Evolutionary conservation across 192 early-diverging fungal species (phyloP).

Genomic region (Dispira parvispora): DNA sequence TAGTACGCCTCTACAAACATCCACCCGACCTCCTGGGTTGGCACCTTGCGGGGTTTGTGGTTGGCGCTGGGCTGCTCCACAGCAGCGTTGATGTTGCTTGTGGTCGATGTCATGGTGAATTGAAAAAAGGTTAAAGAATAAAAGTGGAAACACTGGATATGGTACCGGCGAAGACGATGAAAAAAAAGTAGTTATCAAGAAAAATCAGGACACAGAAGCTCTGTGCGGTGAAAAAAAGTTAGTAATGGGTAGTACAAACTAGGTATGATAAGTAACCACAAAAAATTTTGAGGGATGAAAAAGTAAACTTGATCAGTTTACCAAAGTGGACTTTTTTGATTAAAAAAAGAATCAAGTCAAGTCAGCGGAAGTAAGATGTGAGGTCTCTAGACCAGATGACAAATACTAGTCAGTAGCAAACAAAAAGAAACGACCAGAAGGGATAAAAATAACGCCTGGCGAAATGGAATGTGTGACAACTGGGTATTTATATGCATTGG

Average conservation of each 20-base stretch:
- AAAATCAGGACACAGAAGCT: not conserved
- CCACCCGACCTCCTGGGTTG: conserved; percentile 65
- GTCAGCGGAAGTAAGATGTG: too few species aligned
- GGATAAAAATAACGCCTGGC: too few species aligned
- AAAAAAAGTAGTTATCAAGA: not conserved
- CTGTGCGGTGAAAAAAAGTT: conserved; percentile 11
- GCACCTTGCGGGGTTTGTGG: conserved; percentile 17
- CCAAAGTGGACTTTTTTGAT: too few species aligned
- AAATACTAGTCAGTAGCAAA: too few species aligned
- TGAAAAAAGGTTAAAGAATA: conserved; percentile 10
- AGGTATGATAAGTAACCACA: too few species aligned
- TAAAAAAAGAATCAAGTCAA: too few species aligned
- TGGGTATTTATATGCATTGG: too few species aligned
- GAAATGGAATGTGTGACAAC: too few species aligned
- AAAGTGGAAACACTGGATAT: conserved; percentile 10
- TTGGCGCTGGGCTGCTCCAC: conserved; percentile 11
- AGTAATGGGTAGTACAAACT: not conserved
- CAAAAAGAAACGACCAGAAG: too few species aligned
- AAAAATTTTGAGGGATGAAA: too few species aligned
- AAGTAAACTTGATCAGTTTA: too few species aligned
- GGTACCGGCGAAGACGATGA: not conserved
- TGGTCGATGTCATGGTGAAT: conserved; percentile 11
- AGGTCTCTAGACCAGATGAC: too few species aligned
- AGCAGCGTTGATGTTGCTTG: conserved; percentile 12
- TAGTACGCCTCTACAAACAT: conserved; percentile 93